A percentile compares a stretch with the other conserved stretches of the same genome.
Evolutionary conservation across 192 early-diverging fungal species (phyloP).

Genomic region (Dispira parvispora): DNA sequence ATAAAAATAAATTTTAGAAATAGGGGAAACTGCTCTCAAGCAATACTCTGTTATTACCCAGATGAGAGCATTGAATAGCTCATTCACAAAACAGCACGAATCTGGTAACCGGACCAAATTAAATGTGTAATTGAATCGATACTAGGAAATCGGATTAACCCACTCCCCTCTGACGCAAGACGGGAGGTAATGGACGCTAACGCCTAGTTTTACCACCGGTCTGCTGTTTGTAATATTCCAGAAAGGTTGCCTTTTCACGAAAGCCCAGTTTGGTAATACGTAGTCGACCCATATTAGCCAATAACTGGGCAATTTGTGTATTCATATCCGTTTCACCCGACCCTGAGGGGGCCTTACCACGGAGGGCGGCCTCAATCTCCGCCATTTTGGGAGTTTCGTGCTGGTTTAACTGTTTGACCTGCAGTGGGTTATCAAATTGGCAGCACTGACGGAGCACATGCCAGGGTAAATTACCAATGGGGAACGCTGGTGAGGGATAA

Average conservation of each 20-base stretch:
- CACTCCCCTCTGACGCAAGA: too few relatives aligned
- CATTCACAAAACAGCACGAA: too few relatives aligned
- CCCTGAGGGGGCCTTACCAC: neutral
- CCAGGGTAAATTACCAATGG: neutral
- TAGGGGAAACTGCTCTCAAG: too few relatives aligned
- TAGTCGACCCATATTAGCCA: constrained; percentile 10
- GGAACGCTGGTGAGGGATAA: constrained; percentile 9
- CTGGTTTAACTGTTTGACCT: neutral
- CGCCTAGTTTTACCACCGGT: too few relatives aligned
- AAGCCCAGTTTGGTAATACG: constrained; percentile 8
- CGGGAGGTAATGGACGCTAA: too few relatives aligned
- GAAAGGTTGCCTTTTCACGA: constrained; percentile 8
- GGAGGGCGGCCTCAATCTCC: neutral
- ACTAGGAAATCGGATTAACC: too few relatives aligned
- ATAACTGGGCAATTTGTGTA: neutral
- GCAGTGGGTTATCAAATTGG: neutral
- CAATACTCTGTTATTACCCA: too few relatives aligned
- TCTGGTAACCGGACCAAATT: too few relatives aligned
- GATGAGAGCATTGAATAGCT: too few relatives aligned
- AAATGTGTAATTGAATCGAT: too few relatives aligned
- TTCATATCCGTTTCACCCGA: neutral
- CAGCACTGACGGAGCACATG: neutral
- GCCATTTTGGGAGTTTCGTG: neutral
- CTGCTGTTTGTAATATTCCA: neutral
- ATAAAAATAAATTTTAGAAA: too few relatives aligned